Evolutionary conservation across 305 asterid species (phyloP), one percentile per base, ranked within the genome.

Genomic region (Plantago lanceolata): DNA sequence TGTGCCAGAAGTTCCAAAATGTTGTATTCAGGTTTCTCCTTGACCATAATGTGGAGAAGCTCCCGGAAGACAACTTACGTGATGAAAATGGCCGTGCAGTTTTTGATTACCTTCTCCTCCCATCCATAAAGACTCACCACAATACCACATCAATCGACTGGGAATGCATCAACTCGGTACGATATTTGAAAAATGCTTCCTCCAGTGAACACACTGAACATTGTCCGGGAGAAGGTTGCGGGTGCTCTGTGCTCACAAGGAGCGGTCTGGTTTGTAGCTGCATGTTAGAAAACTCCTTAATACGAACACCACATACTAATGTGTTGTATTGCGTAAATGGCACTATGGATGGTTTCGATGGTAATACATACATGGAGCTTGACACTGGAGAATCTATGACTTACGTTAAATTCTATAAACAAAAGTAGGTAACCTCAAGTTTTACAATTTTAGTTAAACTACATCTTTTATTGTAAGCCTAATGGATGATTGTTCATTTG

Each of bases 61-160:
- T 77, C 26, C 61, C 28, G 19, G 81, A 75, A 68, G 71, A 71
- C 29, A 64, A 63, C 61, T 59, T 19, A 51, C 45, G 52, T 37
- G 33, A 3, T 28, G 61, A 16, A 59, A 63, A 65, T 43, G 81
- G 71, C 48, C 59, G 65, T n/a, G 21, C 63, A 43, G 51, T 66
- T 19, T 74, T 73, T 50, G 79, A 82, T 68, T 92, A 87, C 75
- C 94, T 92, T 64, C 82, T 87, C 53, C 76, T 89, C 45, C 97
- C 97, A 21, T 68, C 72, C 68, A 31, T 63, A 19, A 68, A 71
- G 49, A 56, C 72, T 2, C 24, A 24, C 44, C 48, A 24, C 43
- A 35, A 19, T 17, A 48, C 68, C n/a, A 33, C 79, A 64, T 51
- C 49, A 8, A 66, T 92, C 20, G 82, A 89, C 21, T 89, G 95